phyloP scores from a whole-genome alignment of 371 early-diverging fungal genomes.

The Capillidium rhysosporum region DNA sequence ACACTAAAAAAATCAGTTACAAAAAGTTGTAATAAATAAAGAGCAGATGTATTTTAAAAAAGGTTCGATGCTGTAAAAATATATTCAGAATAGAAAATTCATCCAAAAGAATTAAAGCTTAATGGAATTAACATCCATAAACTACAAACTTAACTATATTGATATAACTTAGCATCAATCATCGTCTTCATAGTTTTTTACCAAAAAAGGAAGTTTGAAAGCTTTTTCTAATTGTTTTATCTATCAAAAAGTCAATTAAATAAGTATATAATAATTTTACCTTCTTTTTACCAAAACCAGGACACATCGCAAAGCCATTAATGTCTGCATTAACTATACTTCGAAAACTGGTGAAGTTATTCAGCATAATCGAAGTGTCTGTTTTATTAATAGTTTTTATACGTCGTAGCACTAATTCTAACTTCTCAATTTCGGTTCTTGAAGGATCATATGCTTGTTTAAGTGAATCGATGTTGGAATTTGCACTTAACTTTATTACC shows the following conservation, averaged over 20 bases:
- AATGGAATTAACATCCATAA: too few relatives aligned
- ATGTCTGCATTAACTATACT: neutral
- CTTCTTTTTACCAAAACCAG: neutral
- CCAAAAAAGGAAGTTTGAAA: neutral
- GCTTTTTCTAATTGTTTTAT: neutral
- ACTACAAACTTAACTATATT: too few relatives aligned
- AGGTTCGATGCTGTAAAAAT: too few relatives aligned
- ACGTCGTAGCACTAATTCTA: neutral
- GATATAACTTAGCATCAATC: too few relatives aligned
- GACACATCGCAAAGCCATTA: neutral
- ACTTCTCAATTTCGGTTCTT: neutral
- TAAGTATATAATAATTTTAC: neutral
- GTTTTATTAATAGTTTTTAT: neutral
- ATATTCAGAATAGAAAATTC: too few relatives aligned
- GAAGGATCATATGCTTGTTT: neutral
- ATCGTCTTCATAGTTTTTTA: too few relatives aligned
- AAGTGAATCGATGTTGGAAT: neutral
- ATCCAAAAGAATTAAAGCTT: too few relatives aligned
- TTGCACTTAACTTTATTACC: neutral
- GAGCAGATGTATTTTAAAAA: too few relatives aligned
- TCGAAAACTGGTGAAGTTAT: neutral
- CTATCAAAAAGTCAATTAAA: neutral
- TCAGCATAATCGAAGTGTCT: neutral
- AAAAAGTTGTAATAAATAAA: too few relatives aligned
- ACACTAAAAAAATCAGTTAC: too few relatives aligned